Base-by-base conservation (phyloP, 73 alveolate genomes). In the Tetrahymena thermophila region DNA sequence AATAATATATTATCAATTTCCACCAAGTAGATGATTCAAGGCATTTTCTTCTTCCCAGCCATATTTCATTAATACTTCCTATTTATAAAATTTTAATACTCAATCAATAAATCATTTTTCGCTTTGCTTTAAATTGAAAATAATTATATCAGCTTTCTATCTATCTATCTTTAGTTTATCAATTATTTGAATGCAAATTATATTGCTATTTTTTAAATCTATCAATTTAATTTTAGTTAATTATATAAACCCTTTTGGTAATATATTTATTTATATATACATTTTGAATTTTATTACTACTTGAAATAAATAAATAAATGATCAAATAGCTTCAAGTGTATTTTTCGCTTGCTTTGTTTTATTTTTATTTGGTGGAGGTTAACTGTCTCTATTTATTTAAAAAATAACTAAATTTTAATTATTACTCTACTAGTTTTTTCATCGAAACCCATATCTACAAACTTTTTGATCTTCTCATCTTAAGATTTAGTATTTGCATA, bases 381-480 rank as follows among this genome's bases (percentile, higher is more conserved):
- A 50, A 28, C 83, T 50, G 28, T 21, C 4, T 0, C 83, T 50
- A 19, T 50, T 50, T 50, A 50, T 21, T 50, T 0, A 50, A 50
- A 50, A 50, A 50, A 50, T 50, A 50, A 50, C 23, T 50, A 50
- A 50, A 50, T 50, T 50, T 50, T 1, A 50, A 50, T 71, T 3
- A 28, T 84, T 94, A 94, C 96, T 93, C 97, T 96, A 25, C 95
- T 97, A 56, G 34, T 50, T 58, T 97, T 98, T 42, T 93, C 99
- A 38, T 96, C 98, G 96, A 98, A 98, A 21, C 99, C 99, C 99
- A 98, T 97, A 84, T 97, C 99, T 85, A 96, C 96, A 71, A 98
- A 93, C 94, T 98, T 97, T 84, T 97, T 94, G 58, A 98, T 97
- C 93, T 97, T 97, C 83, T 97, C 98, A 35, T 96, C 98, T 57